phyloP scores from a whole-genome alignment of 2,329 filamentous ascomycete species.

The Colletotrichum sp. region DNA sequence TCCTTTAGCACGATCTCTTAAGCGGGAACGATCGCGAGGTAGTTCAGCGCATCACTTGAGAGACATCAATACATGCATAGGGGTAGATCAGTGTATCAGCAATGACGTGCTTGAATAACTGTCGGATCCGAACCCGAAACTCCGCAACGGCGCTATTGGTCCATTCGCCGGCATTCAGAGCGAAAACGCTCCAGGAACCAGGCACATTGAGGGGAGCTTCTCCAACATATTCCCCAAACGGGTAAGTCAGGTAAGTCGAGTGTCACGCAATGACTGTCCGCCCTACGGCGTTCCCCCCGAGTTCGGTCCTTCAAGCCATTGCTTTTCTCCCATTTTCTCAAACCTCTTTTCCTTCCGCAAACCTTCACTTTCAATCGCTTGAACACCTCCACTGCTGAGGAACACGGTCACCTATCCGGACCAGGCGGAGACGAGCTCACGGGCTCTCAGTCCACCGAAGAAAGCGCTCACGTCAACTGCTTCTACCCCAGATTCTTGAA shows the following conservation, averaged over 20 bases:
- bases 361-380: neutral
- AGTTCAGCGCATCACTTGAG: too few species aligned
- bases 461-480: neutral
- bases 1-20: accelerated
- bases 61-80: neutral
- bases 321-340: neutral
- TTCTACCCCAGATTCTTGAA: slow-evolving; percentile 15
- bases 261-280: slow-evolving; percentile 1
- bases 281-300: neutral
- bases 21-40: neutral
- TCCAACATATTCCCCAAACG: neutral
- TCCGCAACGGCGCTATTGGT: neutral
- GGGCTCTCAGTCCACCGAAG: neutral
- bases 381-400: neutral
- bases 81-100: neutral
- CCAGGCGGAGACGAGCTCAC: neutral
- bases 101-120: neutral
- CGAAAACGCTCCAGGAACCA: neutral
- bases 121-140: slow-evolving; percentile 7
- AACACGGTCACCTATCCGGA: neutral
- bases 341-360: neutral
- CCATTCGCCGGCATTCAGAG: neutral
- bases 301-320: neutral
- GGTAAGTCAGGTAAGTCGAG: neutral
- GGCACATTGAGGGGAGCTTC: neutral